Conservation (phyloP, 1,139 yeast species). For the Yamadazyma diddensiae region DNA sequence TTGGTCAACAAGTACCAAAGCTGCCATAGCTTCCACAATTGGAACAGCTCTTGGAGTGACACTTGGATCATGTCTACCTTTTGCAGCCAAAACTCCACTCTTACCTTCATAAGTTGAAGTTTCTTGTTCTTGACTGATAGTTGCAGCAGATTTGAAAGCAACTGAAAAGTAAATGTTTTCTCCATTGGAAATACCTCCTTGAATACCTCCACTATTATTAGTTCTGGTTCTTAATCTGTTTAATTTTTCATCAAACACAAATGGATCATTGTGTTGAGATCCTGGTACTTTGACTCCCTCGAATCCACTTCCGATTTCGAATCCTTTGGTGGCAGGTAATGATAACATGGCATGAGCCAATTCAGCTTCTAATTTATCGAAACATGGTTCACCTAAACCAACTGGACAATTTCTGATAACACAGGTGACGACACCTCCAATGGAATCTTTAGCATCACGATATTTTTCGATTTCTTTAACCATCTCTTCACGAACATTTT, state of each 20-base stretch:
- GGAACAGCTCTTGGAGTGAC: constrained; percentile 99
- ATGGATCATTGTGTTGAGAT: constrained; percentile 89
- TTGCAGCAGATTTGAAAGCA: constrained; percentile 97
- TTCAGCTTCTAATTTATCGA: constrained; percentile 91
- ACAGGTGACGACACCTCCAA: constrained; percentile 98
- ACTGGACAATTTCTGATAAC: constrained; percentile 90
- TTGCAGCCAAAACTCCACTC: constrained; percentile 84
- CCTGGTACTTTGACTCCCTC: constrained; percentile 89
- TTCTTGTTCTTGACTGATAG: constrained; percentile 87
- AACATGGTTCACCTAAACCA: constrained; percentile 96
- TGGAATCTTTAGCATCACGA: constrained; percentile 86
- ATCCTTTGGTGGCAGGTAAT: constrained; percentile 96
- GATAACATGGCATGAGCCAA: constrained; percentile 98
- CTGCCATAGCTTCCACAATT: constrained; percentile 97
- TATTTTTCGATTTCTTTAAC: constrained; percentile 81
- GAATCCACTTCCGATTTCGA: constrained; percentile 96
- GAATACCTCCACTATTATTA: constrained; percentile 94
- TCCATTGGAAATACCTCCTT: constrained; percentile 97
- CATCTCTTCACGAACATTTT: constrained; percentile 70
- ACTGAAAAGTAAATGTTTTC: constrained; percentile 91
- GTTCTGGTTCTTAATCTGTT: constrained; percentile 77
- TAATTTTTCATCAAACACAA: constrained; percentile 53
- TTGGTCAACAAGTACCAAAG: constrained; percentile 86
- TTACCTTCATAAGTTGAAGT: constrained; percentile 88
- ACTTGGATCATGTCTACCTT: constrained; percentile 98